These are phyloP conservation scores for Pisolithus albus DNA, from an alignment of 768 basidiomycete genomes.

Conservation along the genomic window DNA sequence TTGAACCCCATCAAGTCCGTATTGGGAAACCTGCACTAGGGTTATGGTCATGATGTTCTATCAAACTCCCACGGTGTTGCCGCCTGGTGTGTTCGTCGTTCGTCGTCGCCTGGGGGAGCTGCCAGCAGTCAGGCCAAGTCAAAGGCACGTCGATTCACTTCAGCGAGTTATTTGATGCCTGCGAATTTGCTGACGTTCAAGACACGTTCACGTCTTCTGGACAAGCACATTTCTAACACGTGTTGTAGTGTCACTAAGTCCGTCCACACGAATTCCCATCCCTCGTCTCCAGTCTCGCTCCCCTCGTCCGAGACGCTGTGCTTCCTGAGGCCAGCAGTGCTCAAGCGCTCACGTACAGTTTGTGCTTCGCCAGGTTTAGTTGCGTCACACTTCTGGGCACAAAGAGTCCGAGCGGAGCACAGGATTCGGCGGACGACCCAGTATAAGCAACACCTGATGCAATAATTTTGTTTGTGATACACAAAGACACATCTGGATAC, in stretches of 20 bases:
- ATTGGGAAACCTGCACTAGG: neutral
- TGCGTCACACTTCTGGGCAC: neutral
- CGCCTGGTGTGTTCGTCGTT: neutral
- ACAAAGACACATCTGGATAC: conserved; percentile 6
- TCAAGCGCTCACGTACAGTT: neutral
- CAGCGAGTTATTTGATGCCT: conserved; percentile 7
- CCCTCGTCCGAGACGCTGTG: conserved; percentile 20
- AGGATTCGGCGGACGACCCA: neutral
- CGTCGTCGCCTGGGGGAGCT: neutral
- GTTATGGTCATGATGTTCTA: conserved; percentile 3
- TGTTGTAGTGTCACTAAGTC: conserved; percentile 34
- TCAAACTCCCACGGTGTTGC: neutral
- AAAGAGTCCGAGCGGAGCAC: conserved; percentile 1
- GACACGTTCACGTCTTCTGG: conserved; percentile 16
- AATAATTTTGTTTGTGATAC: conserved; percentile 1
- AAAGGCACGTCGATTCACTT: neutral
- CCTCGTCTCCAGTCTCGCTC: conserved; percentile 24
- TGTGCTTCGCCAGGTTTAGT: neutral
- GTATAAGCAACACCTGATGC: conserved; percentile 2
- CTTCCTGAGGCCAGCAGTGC: neutral
- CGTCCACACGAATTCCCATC: conserved; percentile 30
- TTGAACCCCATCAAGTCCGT: neutral
- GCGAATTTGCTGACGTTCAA: conserved; percentile 13
- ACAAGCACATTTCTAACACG: conserved; percentile 36
- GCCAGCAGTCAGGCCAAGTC: neutral